Percentiles rank a stretch among this genome's conserved stretches.
phyloP scores from a whole-genome alignment of 2,329 filamentous ascomycete genomes.

The Davidsoniella neocaledoniae region DNA sequence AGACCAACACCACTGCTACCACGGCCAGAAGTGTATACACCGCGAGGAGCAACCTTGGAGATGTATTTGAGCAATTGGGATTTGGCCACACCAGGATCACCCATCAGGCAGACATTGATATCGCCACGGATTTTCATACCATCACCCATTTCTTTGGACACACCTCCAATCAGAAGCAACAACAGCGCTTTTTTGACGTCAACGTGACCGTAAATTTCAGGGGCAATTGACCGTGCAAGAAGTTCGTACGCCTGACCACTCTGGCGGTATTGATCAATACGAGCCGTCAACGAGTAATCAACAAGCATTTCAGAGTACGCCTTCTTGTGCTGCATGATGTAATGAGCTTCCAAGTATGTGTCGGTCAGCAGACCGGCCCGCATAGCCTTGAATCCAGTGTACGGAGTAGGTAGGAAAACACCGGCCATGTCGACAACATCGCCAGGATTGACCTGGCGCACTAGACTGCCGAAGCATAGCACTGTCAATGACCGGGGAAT shows the following conservation, averaged over 20 bases:
- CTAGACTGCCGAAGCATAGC: constrained; percentile 73
- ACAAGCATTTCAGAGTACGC: constrained; percentile 86
- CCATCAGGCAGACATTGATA: constrained; percentile 98
- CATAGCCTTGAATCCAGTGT: constrained; percentile 98
- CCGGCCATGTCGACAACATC: constrained; percentile 89
- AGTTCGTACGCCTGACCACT: constrained; percentile 92
- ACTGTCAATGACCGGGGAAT: constrained; percentile 85
- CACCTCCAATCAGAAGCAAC: constrained; percentile 87
- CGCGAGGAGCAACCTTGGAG: constrained; percentile 88
- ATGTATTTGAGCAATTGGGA: constrained; percentile 98
- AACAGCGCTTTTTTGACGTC: constrained; percentile 97
- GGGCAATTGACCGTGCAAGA: constrained; percentile 86
- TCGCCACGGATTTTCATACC: constrained; percentile 98
- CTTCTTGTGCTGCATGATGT: constrained; percentile 93
- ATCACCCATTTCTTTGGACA: constrained; percentile 91
- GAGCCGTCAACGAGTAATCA: constrained; percentile 59
- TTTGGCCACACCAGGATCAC: constrained; percentile 98
- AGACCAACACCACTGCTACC: constrained; percentile 70
- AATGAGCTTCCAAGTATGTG: constrained; percentile 88
- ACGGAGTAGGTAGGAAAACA: constrained; percentile 91
- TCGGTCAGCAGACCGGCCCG: constrained; percentile 91
- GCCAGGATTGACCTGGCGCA: constrained; percentile 77
- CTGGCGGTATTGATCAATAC: constrained; percentile 71
- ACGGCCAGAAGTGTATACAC: constrained; percentile 68
- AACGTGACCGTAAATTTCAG: constrained; percentile 89